phyloP scores from a whole-genome alignment of 2,329 filamentous ascomycete genomes.

The Rhinocladiella similis region DNA sequence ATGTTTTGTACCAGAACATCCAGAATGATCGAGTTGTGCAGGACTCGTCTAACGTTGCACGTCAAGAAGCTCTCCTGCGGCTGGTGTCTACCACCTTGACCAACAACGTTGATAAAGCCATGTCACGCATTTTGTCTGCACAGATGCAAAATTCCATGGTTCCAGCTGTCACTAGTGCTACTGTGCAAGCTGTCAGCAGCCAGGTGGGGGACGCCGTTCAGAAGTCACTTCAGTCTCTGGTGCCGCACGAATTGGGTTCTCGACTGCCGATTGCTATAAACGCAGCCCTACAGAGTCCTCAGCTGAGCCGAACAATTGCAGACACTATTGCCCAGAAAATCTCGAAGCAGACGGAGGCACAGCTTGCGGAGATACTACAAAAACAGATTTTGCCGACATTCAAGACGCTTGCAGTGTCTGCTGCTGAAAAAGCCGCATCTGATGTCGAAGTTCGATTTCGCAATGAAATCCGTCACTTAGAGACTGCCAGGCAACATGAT shows the following conservation, averaged over 20 bases:
- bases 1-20: constrained; percentile 59
- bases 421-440: constrained; percentile 65
- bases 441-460: constrained; percentile 66
- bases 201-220: constrained; percentile 69
- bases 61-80: constrained; percentile 68
- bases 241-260: constrained; percentile 73
- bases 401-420: constrained; percentile 62
- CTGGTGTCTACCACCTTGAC: constrained; percentile 68
- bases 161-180: constrained; percentile 69
- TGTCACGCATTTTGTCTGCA: constrained; percentile 72
- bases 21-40: constrained; percentile 69
- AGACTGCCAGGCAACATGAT: constrained; percentile 54
- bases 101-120: constrained; percentile 72
- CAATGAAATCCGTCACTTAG: constrained; percentile 53
- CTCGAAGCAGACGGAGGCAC: constrained; percentile 66
- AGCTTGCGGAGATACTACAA: constrained; percentile 62
- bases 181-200: constrained; percentile 68
- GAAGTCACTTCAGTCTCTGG: constrained; percentile 62
- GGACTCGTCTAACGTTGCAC: constrained; percentile 62
- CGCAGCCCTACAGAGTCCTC: constrained; percentile 70
- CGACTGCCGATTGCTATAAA: constrained; percentile 67
- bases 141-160: constrained; percentile 75
- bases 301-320: constrained; percentile 70
- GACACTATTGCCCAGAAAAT: constrained; percentile 71
- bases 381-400: constrained; percentile 67